These are phyloP conservation scores for Penicillium salamii DNA, from an alignment of 495 filamentous ascomycete genomes.

Conservation along the genomic window DNA sequence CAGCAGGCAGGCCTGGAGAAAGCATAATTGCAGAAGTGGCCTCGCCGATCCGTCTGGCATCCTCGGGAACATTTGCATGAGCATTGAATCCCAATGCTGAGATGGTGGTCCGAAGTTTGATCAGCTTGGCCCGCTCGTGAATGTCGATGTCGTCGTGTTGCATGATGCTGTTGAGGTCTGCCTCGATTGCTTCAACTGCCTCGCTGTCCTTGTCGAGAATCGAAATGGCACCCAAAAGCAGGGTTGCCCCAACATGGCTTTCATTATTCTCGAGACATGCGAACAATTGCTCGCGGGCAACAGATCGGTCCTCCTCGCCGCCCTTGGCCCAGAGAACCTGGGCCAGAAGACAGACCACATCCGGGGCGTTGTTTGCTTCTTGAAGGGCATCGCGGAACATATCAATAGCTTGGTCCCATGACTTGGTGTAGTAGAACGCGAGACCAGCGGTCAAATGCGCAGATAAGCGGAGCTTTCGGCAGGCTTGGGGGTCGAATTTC, in stretches of 20 bases:
- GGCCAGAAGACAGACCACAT: slow-evolving; percentile 83
- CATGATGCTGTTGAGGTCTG: slow-evolving; percentile 69
- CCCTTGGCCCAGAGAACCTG: slow-evolving; percentile 93
- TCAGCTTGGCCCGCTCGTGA: slow-evolving; percentile 49
- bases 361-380: slow-evolving; percentile 73
- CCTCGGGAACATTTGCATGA: slow-evolving; percentile 32
- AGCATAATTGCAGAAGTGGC: slow-evolving; percentile 73
- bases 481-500: slow-evolving; percentile 54
- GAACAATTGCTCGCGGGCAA: slow-evolving; percentile 79
- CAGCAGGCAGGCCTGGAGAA: slow-evolving; percentile 67
- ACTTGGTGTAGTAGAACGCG: slow-evolving; percentile 65
- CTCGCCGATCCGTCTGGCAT: slow-evolving; percentile 46
- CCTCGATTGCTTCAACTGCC: slow-evolving; percentile 73
- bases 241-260: slow-evolving; percentile 71
- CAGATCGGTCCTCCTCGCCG: slow-evolving; percentile 64
- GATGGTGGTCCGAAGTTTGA: slow-evolving; percentile 57
- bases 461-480: slow-evolving; percentile 68
- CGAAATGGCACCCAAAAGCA: slow-evolving; percentile 78
- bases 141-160: slow-evolving; percentile 54
- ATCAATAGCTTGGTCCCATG: slow-evolving; percentile 63
- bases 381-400: slow-evolving; percentile 80
- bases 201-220: slow-evolving; percentile 76
- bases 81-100: slow-evolving; percentile 41
- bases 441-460: slow-evolving; percentile 85
- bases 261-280: slow-evolving; percentile 68